Evolutionary conservation across 2,329 filamentous ascomycete species (phyloP).

Genomic region (Dactylellina sp.): DNA sequence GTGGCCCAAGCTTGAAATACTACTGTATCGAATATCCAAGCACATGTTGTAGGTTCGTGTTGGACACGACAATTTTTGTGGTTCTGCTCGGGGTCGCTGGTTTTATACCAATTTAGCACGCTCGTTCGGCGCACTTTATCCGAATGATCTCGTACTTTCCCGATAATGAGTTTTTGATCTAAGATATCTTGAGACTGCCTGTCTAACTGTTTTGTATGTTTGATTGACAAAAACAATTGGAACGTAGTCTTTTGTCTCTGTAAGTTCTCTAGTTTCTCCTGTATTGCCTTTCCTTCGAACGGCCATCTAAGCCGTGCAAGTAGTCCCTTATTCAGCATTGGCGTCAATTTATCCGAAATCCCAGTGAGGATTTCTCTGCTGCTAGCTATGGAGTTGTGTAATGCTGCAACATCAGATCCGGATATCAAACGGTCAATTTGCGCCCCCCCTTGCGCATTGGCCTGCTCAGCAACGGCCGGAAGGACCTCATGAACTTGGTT

Average conservation of each 20-base stretch:
- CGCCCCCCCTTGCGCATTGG: not conserved
- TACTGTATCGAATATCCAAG: constrained; percentile 29
- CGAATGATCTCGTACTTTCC: constrained; percentile 6
- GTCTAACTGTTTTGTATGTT: constrained; percentile 8
- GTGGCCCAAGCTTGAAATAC: constrained; percentile 20
- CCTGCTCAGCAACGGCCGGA: not conserved
- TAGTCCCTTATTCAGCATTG: constrained; percentile 14
- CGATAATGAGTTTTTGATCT: not conserved
- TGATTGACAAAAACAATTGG: constrained; percentile 26
- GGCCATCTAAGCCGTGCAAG: constrained; percentile 22
- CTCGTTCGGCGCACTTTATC: constrained; percentile 13
- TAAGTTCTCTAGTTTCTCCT: constrained; percentile 24
- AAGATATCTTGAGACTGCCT: constrained; percentile 14
- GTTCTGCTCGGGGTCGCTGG: constrained; percentile 45
- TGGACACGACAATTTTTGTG: constrained; percentile 23
- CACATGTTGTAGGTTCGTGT: constrained; percentile 25
- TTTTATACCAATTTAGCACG: constrained; percentile 49
- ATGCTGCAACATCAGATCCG: not conserved
- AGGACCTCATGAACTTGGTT: constrained; percentile 33
- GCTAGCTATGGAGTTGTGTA: not conserved
- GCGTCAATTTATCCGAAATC: constrained; percentile 20
- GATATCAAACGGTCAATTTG: not conserved
- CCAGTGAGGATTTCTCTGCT: constrained; percentile 5
- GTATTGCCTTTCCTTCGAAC: constrained; percentile 22
- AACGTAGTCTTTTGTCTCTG: constrained; percentile 36